A percentile compares a stretch with the other conserved stretches of the same genome.
Conservation (phyloP, 257 asterid genomes). For the Solanum pinnatisectum region DNA sequence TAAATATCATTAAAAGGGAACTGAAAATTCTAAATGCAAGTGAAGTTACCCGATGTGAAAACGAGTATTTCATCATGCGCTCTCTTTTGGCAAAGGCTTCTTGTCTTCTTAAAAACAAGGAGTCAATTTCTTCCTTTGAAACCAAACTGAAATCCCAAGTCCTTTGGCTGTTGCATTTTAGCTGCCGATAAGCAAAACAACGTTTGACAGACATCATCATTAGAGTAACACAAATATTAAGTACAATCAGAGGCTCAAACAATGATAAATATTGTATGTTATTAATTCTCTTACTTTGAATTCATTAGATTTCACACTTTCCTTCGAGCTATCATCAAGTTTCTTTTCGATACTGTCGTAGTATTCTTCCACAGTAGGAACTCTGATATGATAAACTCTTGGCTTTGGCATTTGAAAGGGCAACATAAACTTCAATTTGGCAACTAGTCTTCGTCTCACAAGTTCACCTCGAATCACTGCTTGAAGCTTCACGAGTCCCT, state of each 20-base stretch:
- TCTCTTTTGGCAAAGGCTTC: constrained; percentile 63
- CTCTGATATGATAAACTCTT: constrained; percentile 21
- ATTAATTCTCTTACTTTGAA: constrained; percentile 20
- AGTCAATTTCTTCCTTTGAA: constrained; percentile 46
- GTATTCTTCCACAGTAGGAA: constrained; percentile 31
- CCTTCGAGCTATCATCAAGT: constrained; percentile 21
- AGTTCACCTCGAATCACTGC: constrained; percentile 78
- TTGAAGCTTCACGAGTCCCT: constrained; percentile 75
- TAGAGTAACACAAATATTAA: not conserved
- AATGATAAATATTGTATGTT: not conserved
- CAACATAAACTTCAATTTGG: constrained; percentile 10
- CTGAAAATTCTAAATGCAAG: not conserved
- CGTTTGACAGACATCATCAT: not conserved
- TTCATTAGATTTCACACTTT: constrained; percentile 33
- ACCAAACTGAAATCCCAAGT: constrained; percentile 50
- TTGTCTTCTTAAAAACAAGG: constrained; percentile 39
- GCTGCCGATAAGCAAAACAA: constrained; percentile 15
- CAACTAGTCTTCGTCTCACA: constrained; percentile 33
- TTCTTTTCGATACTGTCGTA: constrained; percentile 33
- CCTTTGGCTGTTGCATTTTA: constrained; percentile 34
- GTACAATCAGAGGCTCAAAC: not conserved
- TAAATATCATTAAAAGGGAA: not conserved
- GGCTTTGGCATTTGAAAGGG: constrained; percentile 12
- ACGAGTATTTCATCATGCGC: constrained; percentile 66
- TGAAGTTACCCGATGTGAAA: constrained; percentile 56